These are phyloP conservation scores for Solanum peruvianum DNA, from an alignment of 257 asterid genomes.

Conservation along the genomic window DNA sequence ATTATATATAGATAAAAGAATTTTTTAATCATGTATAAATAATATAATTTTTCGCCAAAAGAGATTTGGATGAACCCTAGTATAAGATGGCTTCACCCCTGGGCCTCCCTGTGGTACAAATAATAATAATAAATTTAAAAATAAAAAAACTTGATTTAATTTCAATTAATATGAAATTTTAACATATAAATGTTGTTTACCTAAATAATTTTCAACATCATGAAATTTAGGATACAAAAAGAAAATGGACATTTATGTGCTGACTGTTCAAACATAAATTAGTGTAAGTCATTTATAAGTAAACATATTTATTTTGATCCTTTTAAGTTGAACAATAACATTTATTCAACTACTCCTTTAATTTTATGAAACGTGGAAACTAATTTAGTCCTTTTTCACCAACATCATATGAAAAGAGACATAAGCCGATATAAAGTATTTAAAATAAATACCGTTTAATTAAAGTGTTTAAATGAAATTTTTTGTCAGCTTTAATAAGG, in stretches of 20 bases:
- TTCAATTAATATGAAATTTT: too few relatives aligned
- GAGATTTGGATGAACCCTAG: too few relatives aligned
- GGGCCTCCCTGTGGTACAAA: too few relatives aligned
- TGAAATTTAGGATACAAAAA: background rate
- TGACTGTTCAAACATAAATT: background rate
- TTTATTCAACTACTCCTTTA: background rate
- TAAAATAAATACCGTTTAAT: too few relatives aligned
- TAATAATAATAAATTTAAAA: too few relatives aligned
- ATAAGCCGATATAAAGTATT: too few relatives aligned
- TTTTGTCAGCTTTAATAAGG: fast-evolving
- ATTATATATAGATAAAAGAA: too few relatives aligned
- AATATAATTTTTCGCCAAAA: too few relatives aligned
- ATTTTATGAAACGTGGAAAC: background rate
- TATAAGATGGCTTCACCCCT: too few relatives aligned
- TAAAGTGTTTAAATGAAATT: too few relatives aligned
- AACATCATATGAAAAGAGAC: background rate
- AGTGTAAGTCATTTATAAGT: background rate
- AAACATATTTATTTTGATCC: too few relatives aligned
- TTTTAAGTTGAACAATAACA: background rate
- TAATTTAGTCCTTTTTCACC: background rate
- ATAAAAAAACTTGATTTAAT: background rate
- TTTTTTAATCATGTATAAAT: too few relatives aligned
- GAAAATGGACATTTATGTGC: background rate
- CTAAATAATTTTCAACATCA: background rate
- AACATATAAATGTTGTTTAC: background rate